Evolutionary conservation across 805 yeast species (phyloP), one percentile per base, ranked within the genome.

Genomic region (Ogataea methylovora): DNA sequence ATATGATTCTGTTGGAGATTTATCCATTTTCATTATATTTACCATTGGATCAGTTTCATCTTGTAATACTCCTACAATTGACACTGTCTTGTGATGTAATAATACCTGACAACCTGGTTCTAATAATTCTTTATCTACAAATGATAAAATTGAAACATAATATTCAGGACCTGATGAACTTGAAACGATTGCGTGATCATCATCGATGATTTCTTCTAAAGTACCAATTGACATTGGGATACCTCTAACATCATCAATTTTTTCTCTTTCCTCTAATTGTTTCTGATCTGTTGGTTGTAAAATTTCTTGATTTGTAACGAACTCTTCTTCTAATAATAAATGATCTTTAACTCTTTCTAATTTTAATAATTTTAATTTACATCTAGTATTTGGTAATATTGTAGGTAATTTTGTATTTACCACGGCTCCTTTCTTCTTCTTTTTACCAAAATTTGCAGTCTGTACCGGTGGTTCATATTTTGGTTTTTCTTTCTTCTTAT

Each of bases 11-110:
- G 94, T 84, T 31, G 98, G 98, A 2, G 97, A 90, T 58, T 92
- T 94, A 55, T 92, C 98, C 52, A 92, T 75, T 64, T 90, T 92
- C 97, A 92, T 90, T 17, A 88, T 97, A 30, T 87, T 82, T 9
- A 92, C 95, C 84, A 92, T 83, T 27, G 98, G 97, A 61, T 92
- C 98, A 1, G 97, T 83, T 50, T 92, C 98, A 60, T 92, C 98
- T 60, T 83, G 96, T 45, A 92, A 63, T n/a, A 90, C 97, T 49
- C 98, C 98, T n/a, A 92, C 95, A 39, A 92, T 78, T 5, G 95
- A 79, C 40, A 92, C 95, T 1, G 96, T 81, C 64, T 92, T 92
- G 63, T 92, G 96, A 59, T 92, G 97, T 52, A 92, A 67, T 41
- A 92, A 69, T 17, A 92, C 97, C 15, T 95, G 84, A 62, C 97